A percentile compares a stretch with the other conserved stretches of the same genome.
These are phyloP conservation scores for Naumovozyma dairenensis DNA, from an alignment of 805 yeast genomes.

Conservation along the genomic window DNA sequence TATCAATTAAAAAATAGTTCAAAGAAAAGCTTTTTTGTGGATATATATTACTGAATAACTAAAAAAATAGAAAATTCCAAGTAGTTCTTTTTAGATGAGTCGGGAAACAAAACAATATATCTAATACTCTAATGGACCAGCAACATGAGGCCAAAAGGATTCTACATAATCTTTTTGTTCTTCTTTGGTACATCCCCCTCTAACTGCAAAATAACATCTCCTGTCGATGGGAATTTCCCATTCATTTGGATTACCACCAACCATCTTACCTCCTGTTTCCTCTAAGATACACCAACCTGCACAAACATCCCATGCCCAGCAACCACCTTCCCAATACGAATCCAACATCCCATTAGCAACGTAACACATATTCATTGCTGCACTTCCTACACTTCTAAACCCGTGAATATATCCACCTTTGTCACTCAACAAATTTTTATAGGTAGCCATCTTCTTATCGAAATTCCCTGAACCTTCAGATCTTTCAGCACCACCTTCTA, in stretches of 20 bases:
- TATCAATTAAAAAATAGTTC: too few species aligned
- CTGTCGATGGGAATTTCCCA: constrained; percentile 42
- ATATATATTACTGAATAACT: too few species aligned
- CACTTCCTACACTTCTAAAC: constrained; percentile 51
- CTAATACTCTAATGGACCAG: constrained; percentile 36
- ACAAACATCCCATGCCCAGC: constrained; percentile 61
- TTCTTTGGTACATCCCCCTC: constrained; percentile 35
- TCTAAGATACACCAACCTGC: constrained; percentile 55
- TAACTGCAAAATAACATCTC: constrained; percentile 48
- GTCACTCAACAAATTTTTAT: constrained; percentile 35
- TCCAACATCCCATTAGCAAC: constrained; percentile 52
- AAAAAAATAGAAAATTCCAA: too few species aligned
- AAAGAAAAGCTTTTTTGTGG: too few species aligned
- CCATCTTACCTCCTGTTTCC: constrained; percentile 51
- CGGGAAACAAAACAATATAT: too few species aligned
- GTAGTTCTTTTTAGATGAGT: too few species aligned
- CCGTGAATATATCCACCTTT: constrained; percentile 55
- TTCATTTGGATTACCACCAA: constrained; percentile 42
- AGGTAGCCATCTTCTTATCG: constrained; percentile 40
- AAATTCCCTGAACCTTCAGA: constrained; percentile 42
- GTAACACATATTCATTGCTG: constrained; percentile 51
- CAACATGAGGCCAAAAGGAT: constrained; percentile 41
- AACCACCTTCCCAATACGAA: constrained; percentile 64
- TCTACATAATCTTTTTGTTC: constrained; percentile 38
- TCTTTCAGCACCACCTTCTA: constrained; percentile 56